Evolutionary conservation across 495 filamentous ascomycete species (phyloP).

Genomic region (Copromyces sp.): DNA sequence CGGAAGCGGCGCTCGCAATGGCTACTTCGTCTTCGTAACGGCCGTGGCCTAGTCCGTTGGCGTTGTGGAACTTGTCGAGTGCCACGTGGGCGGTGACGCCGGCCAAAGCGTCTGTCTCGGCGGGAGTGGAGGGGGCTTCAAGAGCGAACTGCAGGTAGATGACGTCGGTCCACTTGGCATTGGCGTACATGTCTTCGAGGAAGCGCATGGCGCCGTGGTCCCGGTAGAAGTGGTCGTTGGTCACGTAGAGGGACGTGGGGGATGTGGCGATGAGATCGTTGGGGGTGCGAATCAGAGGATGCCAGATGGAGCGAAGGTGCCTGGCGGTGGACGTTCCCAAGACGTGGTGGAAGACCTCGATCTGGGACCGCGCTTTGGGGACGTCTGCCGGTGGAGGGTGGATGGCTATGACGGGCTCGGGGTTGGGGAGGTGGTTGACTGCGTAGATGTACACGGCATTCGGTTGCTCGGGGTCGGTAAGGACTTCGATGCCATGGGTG

Average conservation of each 20-base stretch:
- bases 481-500: slow-evolving; percentile 52
- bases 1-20: slow-evolving; percentile 30
- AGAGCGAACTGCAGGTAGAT: slow-evolving; percentile 17
- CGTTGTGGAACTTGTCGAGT: slow-evolving; percentile 34
- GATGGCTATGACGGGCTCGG: neutral
- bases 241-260: slow-evolving; percentile 44
- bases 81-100: slow-evolving; percentile 38
- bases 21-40: slow-evolving; percentile 36
- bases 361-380: slow-evolving; percentile 29
- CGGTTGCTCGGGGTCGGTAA: slow-evolving; percentile 31
- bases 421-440: slow-evolving; percentile 43
- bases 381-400: slow-evolving; percentile 5
- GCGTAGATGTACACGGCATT: slow-evolving; percentile 50
- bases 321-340: slow-evolving; percentile 21
- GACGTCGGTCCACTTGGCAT: slow-evolving; percentile 25
- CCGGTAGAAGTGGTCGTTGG: slow-evolving; percentile 50
- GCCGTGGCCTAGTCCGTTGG: slow-evolving; percentile 50
- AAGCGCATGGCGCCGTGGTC: slow-evolving; percentile 33
- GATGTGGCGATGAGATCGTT: slow-evolving; percentile 47
- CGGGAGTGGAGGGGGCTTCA: slow-evolving; percentile 7
- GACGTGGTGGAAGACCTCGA: slow-evolving; percentile 50
- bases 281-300: slow-evolving; percentile 44
- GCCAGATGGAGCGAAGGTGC: slow-evolving; percentile 36
- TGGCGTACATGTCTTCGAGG: slow-evolving; percentile 29
- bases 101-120: slow-evolving; percentile 23